Base-by-base conservation (phyloP, 306 rosid genomes). In the Carpinus fangiana region DNA sequence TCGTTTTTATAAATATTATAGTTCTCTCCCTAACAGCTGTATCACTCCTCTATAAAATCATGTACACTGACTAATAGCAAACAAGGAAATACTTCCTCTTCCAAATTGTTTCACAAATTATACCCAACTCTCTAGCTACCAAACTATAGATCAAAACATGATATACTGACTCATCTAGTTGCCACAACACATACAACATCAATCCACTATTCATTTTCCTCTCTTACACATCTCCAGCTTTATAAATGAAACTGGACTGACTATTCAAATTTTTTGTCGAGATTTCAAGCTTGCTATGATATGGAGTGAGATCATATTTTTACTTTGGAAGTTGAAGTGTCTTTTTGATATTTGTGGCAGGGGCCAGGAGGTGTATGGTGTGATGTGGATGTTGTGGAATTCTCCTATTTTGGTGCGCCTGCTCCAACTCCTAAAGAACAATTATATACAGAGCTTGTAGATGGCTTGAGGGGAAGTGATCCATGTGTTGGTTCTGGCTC, bases 281-380 rank as follows among this genome's bases (percentile, higher is more conserved):
- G 62, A 68, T 81, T 36, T 78, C 21, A 77, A 57, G 73, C 51
- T 28, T 68, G 34, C 56, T 73, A 8, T n/a, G 61, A 17, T 76
- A 57, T 69, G 12, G 46, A 67, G 50, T 28, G 21, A 48, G 23
- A 13, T 45, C 48, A 47, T 36, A 45, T 45, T 72, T 74, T 36
- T 64, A 71, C 77, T 55, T 20, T 57, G 51, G 21, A 77, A 74
- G 70, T 74, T 73, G 66, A 78, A 56, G 64, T 79, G 74, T 67
- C 66, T 79, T 78, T 52, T 73, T 73, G 78, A 80, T 85, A 73
- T 77, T 71, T 70, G 76, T 79, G 87, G 72, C 84, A 96, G 99
- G 99, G 99, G 67, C 99, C 99, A 26, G 99, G 99, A 81, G 99
- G 99, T 72, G 97, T 96, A 67, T 96, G 99, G 99, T 96, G 99